Percentiles rank a stretch among this genome's conserved stretches.
phyloP scores from a whole-genome alignment of 768 basidiomycete species.

The Russula brevipes region DNA sequence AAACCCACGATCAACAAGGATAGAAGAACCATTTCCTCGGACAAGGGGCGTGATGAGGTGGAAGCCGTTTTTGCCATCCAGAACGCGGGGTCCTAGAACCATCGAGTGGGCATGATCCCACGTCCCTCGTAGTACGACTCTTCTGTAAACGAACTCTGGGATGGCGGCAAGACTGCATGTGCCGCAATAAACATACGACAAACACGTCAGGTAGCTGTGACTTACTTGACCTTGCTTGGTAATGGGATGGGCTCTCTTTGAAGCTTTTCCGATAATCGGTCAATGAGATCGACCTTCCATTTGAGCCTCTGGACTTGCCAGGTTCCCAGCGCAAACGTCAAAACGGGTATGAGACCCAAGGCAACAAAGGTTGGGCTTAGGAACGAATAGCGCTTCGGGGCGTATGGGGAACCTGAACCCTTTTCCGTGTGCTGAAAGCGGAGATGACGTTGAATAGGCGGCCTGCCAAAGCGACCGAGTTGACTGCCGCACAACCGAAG shows the following conservation, averaged over 20 bases:
- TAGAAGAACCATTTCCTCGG: constrained; percentile 72
- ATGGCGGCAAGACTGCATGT: constrained; percentile 61
- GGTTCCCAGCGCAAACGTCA: constrained; percentile 83
- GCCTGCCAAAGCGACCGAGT: constrained; percentile 5
- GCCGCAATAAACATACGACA: constrained; percentile 25
- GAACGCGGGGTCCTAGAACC: constrained; percentile 79
- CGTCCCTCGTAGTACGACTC: constrained; percentile 69
- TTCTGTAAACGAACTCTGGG: constrained; percentile 85
- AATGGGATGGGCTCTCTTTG: constrained; percentile 70
- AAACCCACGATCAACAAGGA: constrained; percentile 93
- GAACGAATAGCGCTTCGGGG: constrained; percentile 54
- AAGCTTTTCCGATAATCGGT: constrained; percentile 89
- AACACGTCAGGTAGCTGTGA: constrained; percentile 22
- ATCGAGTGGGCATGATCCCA: constrained; percentile 80
- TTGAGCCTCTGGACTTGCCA: constrained; percentile 93
- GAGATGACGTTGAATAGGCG: background rate
- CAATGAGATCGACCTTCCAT: constrained; percentile 93
- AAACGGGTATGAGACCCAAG: constrained; percentile 80
- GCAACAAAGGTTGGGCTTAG: constrained; percentile 67
- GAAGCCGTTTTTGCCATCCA: constrained; percentile 83
- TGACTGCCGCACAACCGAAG: background rate
- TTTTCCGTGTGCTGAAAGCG: constrained; percentile 20
- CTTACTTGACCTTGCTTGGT: constrained; percentile 84
- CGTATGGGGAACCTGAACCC: constrained; percentile 36
- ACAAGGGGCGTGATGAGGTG: constrained; percentile 84